Evolutionary conservation across 305 asterid genomes (phyloP), one percentile per base, ranked within the genome.

Genomic region (Coffea humblotiana): DNA sequence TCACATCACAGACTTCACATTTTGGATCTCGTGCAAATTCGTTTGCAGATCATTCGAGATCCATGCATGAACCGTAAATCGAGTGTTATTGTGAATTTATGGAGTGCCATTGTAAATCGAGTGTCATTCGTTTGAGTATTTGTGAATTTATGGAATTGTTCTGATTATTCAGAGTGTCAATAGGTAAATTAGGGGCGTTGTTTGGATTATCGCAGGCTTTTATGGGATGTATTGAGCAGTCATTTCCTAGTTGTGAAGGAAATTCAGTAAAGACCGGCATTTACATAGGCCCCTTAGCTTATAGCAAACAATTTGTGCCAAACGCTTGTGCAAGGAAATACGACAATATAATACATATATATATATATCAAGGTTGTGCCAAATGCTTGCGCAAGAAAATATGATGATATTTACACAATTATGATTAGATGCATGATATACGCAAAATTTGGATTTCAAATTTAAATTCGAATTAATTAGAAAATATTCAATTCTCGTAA

Each of bases 1-100:
- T 96, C 86, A 82, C 86, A 8, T 51, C 91, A 58, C 94, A 88
- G 82, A 88, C 91, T 69, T 82, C 97, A 4, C 86, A 81, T 83
- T 80, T 85, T 71, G 75, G 82, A 47, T 72, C 88, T 65, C 88
- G 66, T 71, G 23, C 90, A 16, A 82, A 82, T 79, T 91, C 93
- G 5, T 88, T 87, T 81, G 81, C 77, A 23, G 88, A 85, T 65
- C 58, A 90, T 79, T 81, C 92, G 78, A 89, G 86, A 51, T 43
- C 84, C 76, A 78, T 58, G 1, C 80, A 83, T 80, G 87, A 88
- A 76, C 85, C 74, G 54, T 76, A 32, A 40, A 77, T 13, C 10
- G 76, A 77, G 75, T 12, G 63, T 65, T 2, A 32, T 32, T 32
- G 32, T 32, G 32, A 32, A 32, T 32, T 32, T 32, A 32, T 32